Evolutionary conservation across 805 yeast species (phyloP), one percentile per base, ranked within the genome.

Genomic region (Ogataea salicorniae): DNA sequence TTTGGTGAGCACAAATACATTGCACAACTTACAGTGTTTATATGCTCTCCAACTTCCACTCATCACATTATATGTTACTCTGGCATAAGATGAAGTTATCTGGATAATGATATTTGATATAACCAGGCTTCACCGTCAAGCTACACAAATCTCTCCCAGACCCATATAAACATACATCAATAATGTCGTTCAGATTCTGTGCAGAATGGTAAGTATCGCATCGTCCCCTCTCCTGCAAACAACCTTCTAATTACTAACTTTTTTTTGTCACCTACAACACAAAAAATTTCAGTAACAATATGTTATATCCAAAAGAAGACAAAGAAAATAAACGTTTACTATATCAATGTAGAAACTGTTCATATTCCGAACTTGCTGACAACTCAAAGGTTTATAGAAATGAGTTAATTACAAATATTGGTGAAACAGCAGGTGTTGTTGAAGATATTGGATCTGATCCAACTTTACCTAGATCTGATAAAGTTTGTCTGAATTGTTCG

Each of bases 291-390:
- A 57, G 95, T 79, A 94, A 94, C 77, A 94, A 94, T 66, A 94
- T 94, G 99, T 78, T 94, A 70, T 94, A 94, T 67, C 99, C 99
- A 18, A 81, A 88, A 57, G 99, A 94, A 72, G 98, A 94, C 65
- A 87, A 85, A 62, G 88, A 84, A 49, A 74, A 79, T 55, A 81
- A 79, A 63, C 68, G 89, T 55, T 71, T 94, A 52, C 73, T 92
- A 49, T 94, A 87, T 66, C 91, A 95, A 49, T 94, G 99, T 70
- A 82, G 99, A 62, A 91, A 92, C 62, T 94, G 99, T 64, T 81
- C 88, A 44, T 92, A 92, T 68, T 87, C 95, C 5, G 98, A 94
- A 67, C 77, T 86, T 52, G 97, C 98, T 0, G 90, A 83, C 47
- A 80, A 86, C 56, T 84, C 96, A 33, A 79, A 85, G 63, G 96